These are phyloP conservation scores for Xylaria sp. DNA, from an alignment of 2,329 filamentous ascomycete species.

Conservation along the genomic window DNA sequence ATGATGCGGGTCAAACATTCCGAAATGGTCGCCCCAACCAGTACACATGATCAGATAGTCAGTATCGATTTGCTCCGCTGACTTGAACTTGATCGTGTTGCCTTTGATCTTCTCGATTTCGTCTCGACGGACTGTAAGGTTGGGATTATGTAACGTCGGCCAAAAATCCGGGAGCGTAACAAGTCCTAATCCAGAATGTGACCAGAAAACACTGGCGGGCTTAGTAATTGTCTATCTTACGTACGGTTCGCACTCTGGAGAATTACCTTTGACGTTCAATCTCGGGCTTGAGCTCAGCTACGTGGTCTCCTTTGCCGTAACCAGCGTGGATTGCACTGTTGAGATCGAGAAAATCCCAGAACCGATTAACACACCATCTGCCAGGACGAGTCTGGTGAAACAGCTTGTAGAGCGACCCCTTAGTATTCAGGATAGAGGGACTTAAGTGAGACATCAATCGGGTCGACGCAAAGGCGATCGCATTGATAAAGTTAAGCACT, in stretches of 20 bases:
- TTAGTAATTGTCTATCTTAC: conserved; percentile 20
- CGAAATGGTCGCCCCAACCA: conserved; percentile 46
- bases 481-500: conserved; percentile 40
- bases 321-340: conserved; percentile 40
- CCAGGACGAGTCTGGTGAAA: conserved; percentile 37
- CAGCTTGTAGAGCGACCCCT: conserved; percentile 36
- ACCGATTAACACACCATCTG: conserved; percentile 39
- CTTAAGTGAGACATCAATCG: conserved; percentile 43
- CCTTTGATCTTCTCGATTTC: conserved; percentile 36
- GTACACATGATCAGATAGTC: conserved; percentile 48
- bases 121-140: conserved; percentile 38
- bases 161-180: conserved; percentile 44
- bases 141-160: conserved; percentile 40
- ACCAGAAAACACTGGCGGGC: conserved; percentile 43
- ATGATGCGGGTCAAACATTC: conserved; percentile 43
- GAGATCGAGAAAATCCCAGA: conserved; percentile 42
- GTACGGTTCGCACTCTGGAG: background rate
- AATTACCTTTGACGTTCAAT: conserved; percentile 44
- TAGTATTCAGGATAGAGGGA: conserved; percentile 41
- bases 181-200: conserved; percentile 41
- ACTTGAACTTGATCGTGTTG: conserved; percentile 37
- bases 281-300: conserved; percentile 40
- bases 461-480: conserved; percentile 42
- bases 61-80: conserved; percentile 31
- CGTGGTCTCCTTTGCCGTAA: conserved; percentile 41